Conservation (phyloP, 2,329 filamentous ascomycete genomes). For the Ophiostoma populinum region DNA sequence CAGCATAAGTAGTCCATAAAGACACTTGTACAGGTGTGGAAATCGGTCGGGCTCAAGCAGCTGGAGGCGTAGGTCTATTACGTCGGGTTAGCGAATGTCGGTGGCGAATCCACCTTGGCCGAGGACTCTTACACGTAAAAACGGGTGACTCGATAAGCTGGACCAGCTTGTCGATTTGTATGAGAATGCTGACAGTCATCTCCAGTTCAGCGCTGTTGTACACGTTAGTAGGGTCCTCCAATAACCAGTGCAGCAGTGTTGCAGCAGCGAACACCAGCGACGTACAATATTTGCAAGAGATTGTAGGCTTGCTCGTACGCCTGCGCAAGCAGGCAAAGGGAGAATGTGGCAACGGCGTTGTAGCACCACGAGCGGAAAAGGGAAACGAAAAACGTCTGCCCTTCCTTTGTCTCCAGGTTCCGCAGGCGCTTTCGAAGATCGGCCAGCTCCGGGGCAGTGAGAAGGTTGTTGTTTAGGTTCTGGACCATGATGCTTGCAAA, state of each 20-base stretch:
- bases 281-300: slow-evolving; percentile 83
- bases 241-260: neutral
- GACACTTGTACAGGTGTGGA: slow-evolving; percentile 90
- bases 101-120: no score
- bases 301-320: slow-evolving; percentile 98
- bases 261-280: slow-evolving; percentile 4
- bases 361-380: slow-evolving; percentile 97
- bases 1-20: slow-evolving; percentile 94
- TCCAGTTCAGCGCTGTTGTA: slow-evolving; percentile 67
- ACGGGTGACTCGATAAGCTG: slow-evolving; percentile 93
- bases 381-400: slow-evolving; percentile 86
- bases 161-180: slow-evolving; percentile 96
- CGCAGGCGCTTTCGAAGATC: slow-evolving; percentile 79
- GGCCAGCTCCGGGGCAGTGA: slow-evolving; percentile 84
- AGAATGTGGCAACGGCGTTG: slow-evolving; percentile 95
- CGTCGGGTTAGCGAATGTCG: neutral
- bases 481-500: slow-evolving; percentile 99
- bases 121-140: slow-evolving; percentile 64
- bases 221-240: no score
- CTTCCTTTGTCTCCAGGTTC: slow-evolving; percentile 83
- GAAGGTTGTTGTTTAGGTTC: slow-evolving; percentile 96
- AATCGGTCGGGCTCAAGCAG: slow-evolving; percentile 89
- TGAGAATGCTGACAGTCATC: slow-evolving; percentile 97
- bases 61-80: slow-evolving; percentile 81
- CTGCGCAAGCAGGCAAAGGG: slow-evolving; percentile 82